These are phyloP conservation scores for Talaromyces borbonicus DNA, from an alignment of 495 filamentous ascomycete species.

Conservation along the genomic window DNA sequence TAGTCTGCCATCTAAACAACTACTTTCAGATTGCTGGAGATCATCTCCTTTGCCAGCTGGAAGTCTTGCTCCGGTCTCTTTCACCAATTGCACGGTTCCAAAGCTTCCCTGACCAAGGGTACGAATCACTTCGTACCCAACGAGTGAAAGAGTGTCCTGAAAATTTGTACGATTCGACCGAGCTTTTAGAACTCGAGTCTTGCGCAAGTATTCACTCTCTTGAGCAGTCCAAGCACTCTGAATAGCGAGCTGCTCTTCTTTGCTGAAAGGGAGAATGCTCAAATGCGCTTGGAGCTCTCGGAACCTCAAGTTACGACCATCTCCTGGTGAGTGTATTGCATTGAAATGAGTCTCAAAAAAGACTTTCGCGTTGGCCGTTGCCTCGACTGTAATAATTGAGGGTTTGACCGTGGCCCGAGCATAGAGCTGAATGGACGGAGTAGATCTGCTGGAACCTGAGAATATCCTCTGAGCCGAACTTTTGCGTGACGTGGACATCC, in stretches of 20 bases:
- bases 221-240: slow-evolving; percentile 49
- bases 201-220: slow-evolving; percentile 70
- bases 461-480: neutral
- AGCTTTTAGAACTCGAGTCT: slow-evolving; percentile 58
- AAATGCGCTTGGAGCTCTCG: slow-evolving; percentile 58
- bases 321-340: slow-evolving; percentile 42
- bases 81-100: slow-evolving; percentile 78
- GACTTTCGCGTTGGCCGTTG: slow-evolving; percentile 68
- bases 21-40: neutral
- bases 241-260: slow-evolving; percentile 44
- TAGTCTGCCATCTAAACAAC: neutral
- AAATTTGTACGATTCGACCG: slow-evolving; percentile 33
- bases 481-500: slow-evolving; percentile 1
- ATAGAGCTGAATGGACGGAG: neutral
- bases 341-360: slow-evolving; percentile 81
- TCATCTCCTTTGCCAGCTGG: neutral
- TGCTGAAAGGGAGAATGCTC: slow-evolving; percentile 34
- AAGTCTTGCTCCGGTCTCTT: slow-evolving; percentile 24
- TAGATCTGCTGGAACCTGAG: neutral
- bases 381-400: slow-evolving; percentile 68
- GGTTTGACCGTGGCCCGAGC: slow-evolving; percentile 22
- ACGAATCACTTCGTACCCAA: slow-evolving; percentile 70
- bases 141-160: slow-evolving; percentile 37
- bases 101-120: slow-evolving; percentile 95
- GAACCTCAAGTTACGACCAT: slow-evolving; percentile 55